Base-by-base conservation (phyloP, 805 yeast genomes). In the Cephaloascus fragrans region DNA sequence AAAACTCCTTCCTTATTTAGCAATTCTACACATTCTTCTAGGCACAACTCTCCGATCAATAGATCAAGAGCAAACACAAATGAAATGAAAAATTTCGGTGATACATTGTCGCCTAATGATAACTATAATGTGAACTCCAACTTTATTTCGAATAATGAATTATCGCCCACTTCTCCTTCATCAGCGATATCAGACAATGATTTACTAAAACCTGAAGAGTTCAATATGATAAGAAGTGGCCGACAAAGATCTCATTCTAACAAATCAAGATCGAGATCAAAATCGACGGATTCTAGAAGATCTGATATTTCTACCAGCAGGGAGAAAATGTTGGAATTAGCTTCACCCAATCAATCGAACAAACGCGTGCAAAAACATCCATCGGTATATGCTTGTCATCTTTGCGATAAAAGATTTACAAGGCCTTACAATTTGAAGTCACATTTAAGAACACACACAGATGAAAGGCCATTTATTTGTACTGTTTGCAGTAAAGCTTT, bases 371-470 rank as follows among this genome's bases (percentile, higher is more conserved):
- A 82, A 48, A 82, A 80, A 44, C 80, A 80, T 51, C 90, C 90
- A 0, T 74, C 84, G 19, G 69, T 77, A 6, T 84, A 75, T 57
- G 82, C 82, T 2, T 90, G 97, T 57, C 78, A 80, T 42, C 60
- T 84, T 34, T 90, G 98, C 59, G 88, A 79, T 32, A 88, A 87
- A 59, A 65, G 80, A 37, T 90, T 90, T 56, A 90, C 97, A 2
- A 64, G 97, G 40, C 96, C 96, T 0, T 93, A 93, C 57, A 93
- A 93, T 54, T 66, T 90, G 47, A 86, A 90, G 48, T 85, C 96
- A 0, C 98, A 90, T 60, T 64, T 84, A 52, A 67, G 96, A 42
- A 90, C 97, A 0, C 98, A 85, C 55, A 83, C 94, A 1, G 83
- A 83, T 52, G 94, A 84, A 51, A 62, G 88, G 39, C 94, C 93